A percentile compares a stretch with the other conserved stretches of the same genome.
Evolutionary conservation across 306 rosid species (phyloP).

Genomic region (Hippophae gyantsensis): DNA sequence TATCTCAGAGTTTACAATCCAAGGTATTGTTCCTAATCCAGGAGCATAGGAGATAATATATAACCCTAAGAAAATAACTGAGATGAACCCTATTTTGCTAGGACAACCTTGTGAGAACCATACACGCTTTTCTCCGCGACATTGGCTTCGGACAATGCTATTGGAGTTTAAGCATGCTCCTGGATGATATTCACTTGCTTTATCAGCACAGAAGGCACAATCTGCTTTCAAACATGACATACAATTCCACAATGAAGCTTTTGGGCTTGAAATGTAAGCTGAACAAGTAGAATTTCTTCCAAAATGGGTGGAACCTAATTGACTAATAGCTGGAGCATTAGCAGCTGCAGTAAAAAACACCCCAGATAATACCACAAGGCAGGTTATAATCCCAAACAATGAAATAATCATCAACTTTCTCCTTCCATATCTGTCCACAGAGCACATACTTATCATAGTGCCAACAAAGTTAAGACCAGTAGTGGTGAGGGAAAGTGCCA

Average conservation of each 20-base stretch:
- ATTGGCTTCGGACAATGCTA: constrained; percentile 22
- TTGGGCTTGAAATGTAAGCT: constrained; percentile 32
- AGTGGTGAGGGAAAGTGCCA: constrained; percentile 71
- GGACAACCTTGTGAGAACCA: constrained; percentile 79
- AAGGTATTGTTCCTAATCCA: constrained; percentile 77
- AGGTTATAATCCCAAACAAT: constrained; percentile 39
- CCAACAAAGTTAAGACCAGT: constrained; percentile 66
- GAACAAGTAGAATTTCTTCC: constrained; percentile 51
- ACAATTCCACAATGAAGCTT: constrained; percentile 59
- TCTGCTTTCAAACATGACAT: constrained; percentile 55
- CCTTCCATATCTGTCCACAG: constrained; percentile 58
- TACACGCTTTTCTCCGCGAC: constrained; percentile 33
- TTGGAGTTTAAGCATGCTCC: constrained; percentile 63
- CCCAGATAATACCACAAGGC: constrained; percentile 39
- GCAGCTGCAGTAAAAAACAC: constrained; percentile 46
- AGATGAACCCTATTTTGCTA: constrained; percentile 57
- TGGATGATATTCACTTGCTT: constrained; percentile 5
- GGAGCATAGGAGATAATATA: constrained; percentile 66
- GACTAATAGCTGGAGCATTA: constrained; percentile 40
- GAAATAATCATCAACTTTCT: constrained; percentile 63
- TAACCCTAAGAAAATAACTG: constrained; percentile 49
- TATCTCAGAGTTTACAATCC: constrained; percentile 81
- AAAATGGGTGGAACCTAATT: constrained; percentile 44
- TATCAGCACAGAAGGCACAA: constrained; percentile 54
- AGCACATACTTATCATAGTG: constrained; percentile 48